phyloP scores from a whole-genome alignment of 176 grass and related monocot species.

The Tillandsia fasciculata region DNA sequence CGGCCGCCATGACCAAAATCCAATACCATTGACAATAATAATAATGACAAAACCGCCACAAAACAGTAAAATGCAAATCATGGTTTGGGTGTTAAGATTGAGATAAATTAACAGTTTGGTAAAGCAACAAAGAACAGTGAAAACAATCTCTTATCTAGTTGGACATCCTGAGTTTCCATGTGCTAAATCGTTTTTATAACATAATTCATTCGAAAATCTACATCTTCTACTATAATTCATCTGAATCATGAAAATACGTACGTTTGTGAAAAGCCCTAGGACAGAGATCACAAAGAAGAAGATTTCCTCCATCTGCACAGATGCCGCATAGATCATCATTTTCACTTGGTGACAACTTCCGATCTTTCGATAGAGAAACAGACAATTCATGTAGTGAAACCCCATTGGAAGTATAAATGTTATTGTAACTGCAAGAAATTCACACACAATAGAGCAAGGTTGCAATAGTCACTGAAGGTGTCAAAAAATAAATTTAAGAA shows the following conservation, averaged over 20 bases:
- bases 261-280: conserved; percentile 97
- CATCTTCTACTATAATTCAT: neutral
- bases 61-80: no score
- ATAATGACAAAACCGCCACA: no score
- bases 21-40: no score
- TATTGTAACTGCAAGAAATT: conserved; percentile 67
- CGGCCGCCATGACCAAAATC: no score
- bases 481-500: neutral
- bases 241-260: conserved; percentile 14
- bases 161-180: neutral
- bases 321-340: conserved; percentile 93
- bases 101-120: no score
- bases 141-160: no score
- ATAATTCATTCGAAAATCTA: neutral
- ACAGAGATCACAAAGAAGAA: conserved; percentile 87
- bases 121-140: no score
- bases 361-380: conserved; percentile 69
- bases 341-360: conserved; percentile 48
- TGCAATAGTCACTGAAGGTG: no score
- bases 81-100: no score
- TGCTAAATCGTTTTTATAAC: neutral
- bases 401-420: conserved; percentile 97
- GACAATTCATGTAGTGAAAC: conserved; percentile 94
- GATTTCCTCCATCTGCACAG: conserved; percentile 79
- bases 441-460: neutral